Conservation (phyloP, 148 eudicot species). For the Vaccinium macrocarpon region DNA sequence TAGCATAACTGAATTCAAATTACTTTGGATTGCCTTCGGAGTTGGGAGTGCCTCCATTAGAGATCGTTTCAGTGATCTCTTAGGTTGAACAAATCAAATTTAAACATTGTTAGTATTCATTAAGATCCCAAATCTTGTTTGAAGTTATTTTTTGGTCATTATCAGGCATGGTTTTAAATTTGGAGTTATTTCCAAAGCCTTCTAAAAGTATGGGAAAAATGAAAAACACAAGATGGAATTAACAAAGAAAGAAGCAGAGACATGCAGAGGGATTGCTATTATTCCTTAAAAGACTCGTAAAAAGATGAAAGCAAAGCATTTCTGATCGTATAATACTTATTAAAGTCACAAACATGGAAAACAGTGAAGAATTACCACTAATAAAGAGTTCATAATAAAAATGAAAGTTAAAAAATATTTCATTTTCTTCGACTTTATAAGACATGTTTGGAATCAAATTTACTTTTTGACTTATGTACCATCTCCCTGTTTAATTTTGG, state of each 20-base stretch:
- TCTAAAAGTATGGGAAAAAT: neutral
- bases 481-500: neutral
- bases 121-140: too few relatives aligned
- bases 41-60: too few relatives aligned
- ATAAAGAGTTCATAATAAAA: neutral
- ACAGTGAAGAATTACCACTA: neutral
- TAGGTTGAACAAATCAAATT: too few relatives aligned
- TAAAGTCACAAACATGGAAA: neutral
- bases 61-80: too few relatives aligned
- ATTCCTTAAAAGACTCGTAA: neutral
- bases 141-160: too few relatives aligned
- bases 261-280: neutral
- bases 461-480: conserved; percentile 11
- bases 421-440: neutral
- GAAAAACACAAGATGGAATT: neutral
- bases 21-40: too few relatives aligned
- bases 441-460: neutral
- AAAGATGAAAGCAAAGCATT: neutral
- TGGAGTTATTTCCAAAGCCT: neutral
- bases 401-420: neutral
- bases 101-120: too few relatives aligned
- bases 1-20: too few relatives aligned
- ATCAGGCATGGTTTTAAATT: too few relatives aligned
- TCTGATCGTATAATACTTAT: neutral
- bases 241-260: neutral